A percentile compares a stretch with the other conserved stretches of the same genome.
These are phyloP conservation scores for Eutrema japonicum DNA, from an alignment of 345 rosid genomes.

Conservation along the genomic window DNA sequence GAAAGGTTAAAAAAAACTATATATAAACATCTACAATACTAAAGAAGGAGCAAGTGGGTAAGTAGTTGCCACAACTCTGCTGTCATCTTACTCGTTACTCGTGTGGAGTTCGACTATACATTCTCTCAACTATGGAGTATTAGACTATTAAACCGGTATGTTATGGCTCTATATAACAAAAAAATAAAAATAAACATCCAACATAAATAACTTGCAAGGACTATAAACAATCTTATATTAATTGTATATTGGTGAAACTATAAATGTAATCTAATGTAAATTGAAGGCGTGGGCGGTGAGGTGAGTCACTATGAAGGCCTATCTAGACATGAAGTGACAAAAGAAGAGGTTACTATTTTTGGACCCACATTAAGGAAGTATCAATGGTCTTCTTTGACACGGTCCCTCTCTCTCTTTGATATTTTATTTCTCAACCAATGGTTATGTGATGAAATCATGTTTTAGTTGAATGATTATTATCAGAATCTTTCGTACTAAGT, in stretches of 20 bases:
- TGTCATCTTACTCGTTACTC: too few species aligned
- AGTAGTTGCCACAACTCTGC: too few species aligned
- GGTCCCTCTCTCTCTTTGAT: conserved; percentile 19
- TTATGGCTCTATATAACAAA: too few species aligned
- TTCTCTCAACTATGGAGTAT: too few species aligned
- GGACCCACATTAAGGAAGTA: conserved; percentile 34
- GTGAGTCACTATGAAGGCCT: background rate
- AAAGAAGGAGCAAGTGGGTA: too few species aligned
- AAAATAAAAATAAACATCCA: too few species aligned
- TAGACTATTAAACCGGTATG: too few species aligned
- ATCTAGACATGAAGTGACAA: conserved; percentile 31
- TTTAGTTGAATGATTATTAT: conserved; percentile 9
- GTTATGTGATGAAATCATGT: conserved; percentile 3
- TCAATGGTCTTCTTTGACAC: conserved; percentile 34
- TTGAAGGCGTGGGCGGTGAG: conserved; percentile 12
- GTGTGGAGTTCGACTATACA: too few species aligned
- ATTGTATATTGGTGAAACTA: conserved; percentile 12
- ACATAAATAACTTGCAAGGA: conserved; percentile 11
- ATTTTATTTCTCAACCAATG: conserved; percentile 6
- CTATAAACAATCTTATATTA: background rate
- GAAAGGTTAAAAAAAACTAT: too few species aligned
- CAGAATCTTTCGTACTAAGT: conserved; percentile 9
- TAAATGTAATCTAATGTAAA: background rate
- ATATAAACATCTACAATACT: background rate
- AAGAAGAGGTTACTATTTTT: conserved; percentile 24